These are phyloP conservation scores for Limnanthes douglasii DNA, from an alignment of 345 rosid genomes.

Conservation along the genomic window DNA sequence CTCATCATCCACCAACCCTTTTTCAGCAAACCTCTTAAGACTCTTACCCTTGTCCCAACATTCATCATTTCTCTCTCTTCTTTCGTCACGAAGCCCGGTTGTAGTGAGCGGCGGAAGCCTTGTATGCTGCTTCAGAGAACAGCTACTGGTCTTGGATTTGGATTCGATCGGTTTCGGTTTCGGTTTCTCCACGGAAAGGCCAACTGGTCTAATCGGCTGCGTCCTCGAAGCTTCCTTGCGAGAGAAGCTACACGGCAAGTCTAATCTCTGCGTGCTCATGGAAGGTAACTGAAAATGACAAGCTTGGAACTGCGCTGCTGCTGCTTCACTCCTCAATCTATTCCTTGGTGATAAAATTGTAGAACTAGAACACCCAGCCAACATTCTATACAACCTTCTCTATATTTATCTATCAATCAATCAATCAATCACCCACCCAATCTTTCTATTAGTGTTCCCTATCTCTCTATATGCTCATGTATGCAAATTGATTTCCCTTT, in stretches of 20 bases:
- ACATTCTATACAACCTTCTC: constrained; percentile 64
- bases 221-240: constrained; percentile 61
- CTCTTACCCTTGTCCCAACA: constrained; percentile 49
- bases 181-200: constrained; percentile 54
- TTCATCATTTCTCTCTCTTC: constrained; percentile 21
- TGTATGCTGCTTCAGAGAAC: constrained; percentile 73
- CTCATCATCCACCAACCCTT: constrained; percentile 42
- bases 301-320: constrained; percentile 69
- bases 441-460: constrained; percentile 15
- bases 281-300: constrained; percentile 68
- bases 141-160: constrained; percentile 38
- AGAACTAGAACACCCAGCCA: constrained; percentile 98
- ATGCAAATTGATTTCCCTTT: constrained; percentile 11
- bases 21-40: constrained; percentile 75
- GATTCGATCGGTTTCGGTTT: constrained; percentile 44
- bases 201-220: constrained; percentile 60
- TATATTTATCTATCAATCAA: constrained; percentile 9
- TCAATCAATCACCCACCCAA: constrained; percentile 33
- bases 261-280: constrained; percentile 97
- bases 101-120: constrained; percentile 87
- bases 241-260: constrained; percentile 70
- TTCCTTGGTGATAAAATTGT: constrained; percentile 95
- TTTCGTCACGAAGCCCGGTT: constrained; percentile 16
- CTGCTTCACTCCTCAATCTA: constrained; percentile 85
- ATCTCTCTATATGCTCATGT: constrained; percentile 23